Base-by-base conservation (phyloP, 768 basidiomycete genomes). In the Hemileccinum rubropunctum region DNA sequence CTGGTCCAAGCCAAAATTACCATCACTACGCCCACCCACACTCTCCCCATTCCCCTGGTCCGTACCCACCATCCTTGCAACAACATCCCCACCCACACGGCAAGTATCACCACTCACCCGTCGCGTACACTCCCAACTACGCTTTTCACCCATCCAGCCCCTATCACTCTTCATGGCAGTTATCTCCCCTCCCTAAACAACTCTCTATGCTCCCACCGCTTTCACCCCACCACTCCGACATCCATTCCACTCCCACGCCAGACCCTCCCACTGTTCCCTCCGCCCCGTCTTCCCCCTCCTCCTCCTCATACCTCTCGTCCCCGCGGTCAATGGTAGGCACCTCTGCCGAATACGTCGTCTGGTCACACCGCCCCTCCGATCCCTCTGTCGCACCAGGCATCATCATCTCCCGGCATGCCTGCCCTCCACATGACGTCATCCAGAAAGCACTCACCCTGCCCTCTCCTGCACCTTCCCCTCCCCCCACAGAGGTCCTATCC, bases 291-390 rank as follows among this genome's bases (percentile, higher is more conserved):
- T 43, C 58, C 45, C 47, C 53, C 41, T 50, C 59, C 21, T 26
- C 55, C 30, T 48, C 45, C 26, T 12, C 27, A 27, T 14, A 13
- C 18, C 38, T 48, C n/a, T 14, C 32, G 8, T 42, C 57, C 18
- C 42, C 53, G 21, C 55, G 45, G 6, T 27, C n/a, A 35, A 13
- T 39, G 30, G 0, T 17, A 18, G 27, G 4, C 28, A 13, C 40
- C 21, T 10, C 21, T 39, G 30, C 68, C 10, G 68, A 70, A 33
- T 88, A 80, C 70, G 84, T 81, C 5, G 78, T 90, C 33, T 89
- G 86, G 85, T 85, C 87, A 0, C 77, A 77, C n/a, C 78, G 85
- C 21, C 88, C 88, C 0, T 68, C 73, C 3, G 71, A 88, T 61
- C 88, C 88, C 0, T 70, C 77, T 3, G 63, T 68, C 39, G 88